Base-by-base conservation (phyloP, 2,329 filamentous ascomycete genomes). In the Ophiosphaerella narmari region DNA sequence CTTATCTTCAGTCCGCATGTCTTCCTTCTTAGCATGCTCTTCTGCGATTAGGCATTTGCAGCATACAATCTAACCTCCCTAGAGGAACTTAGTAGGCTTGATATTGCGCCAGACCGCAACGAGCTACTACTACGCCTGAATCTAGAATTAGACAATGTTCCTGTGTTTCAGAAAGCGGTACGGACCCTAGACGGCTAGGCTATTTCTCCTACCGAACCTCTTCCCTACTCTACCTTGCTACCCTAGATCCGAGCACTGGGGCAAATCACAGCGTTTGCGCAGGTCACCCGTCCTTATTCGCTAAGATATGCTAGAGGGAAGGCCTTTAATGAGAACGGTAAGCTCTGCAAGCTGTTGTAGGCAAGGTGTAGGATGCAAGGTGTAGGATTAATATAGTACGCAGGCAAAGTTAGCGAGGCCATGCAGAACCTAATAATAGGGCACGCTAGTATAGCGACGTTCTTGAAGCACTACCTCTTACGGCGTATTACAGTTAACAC, bases 241-340 rank as follows among this genome's bases (percentile, higher is more conserved):
- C 67, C 52, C 21, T 54, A 56, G 55, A 71, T 74, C 45, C 54
- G 57, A 49, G 55, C 52, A 43, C 61, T 63, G 8, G 62, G 66
- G 35, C n/a, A 72, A 52, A 69, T 75, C 29, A 75, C 60, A 3
- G 60, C 68, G 59, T 24, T 39, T 24, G 16, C 16, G 2, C 16
- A 39, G 11, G 37, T 39, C 5, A 63, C 65, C 5, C 63, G 63
- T 55, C 68, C 59, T n/a, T 75, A 76, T 52, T 50, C 38, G 23
- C 66, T 76, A 21, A 63, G 62, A 59, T 75, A 76, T 51, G 55
- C 54, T 23, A 57, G 39, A 58, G 67, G 66, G 13, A 75, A 75
- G 50, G 68, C 60, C 4, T 73, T 77, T 39, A 74, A 76, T 50
- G 48, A 71, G 39, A 75, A 70, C 48, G 29, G 67, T 76, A 59